A percentile compares a stretch with the other conserved stretches of the same genome.
Conservation (phyloP, 2,329 filamentous ascomycete genomes). For the Cladophialophora bantiana region DNA sequence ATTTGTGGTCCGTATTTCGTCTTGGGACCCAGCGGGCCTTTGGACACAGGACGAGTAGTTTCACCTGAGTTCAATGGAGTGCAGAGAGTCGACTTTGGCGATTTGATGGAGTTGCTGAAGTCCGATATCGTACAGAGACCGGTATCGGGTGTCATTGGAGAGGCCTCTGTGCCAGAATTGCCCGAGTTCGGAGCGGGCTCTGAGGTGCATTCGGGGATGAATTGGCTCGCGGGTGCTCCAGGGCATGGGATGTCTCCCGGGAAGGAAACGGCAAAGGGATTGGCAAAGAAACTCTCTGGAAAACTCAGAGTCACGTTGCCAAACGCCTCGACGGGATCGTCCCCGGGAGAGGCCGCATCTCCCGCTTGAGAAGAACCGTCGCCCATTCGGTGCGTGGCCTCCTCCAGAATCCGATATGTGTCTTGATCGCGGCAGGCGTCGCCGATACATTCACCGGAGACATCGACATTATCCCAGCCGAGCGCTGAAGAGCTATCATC, state of each 20-base stretch:
- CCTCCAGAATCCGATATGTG: conserved; percentile 9
- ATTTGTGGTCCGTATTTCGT: conserved; percentile 26
- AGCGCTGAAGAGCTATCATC: conserved; percentile 15
- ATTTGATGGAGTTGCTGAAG: neutral
- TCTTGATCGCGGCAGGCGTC: conserved; percentile 16
- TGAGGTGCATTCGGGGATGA: neutral
- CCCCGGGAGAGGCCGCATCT: neutral
- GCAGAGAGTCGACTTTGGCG: conserved; percentile 3
- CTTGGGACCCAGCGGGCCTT: conserved; percentile 4
- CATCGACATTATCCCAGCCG: conserved; percentile 6
- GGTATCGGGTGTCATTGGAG: neutral
- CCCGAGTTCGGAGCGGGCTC: neutral
- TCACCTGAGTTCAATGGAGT: conserved; percentile 4
- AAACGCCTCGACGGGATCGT: conserved; percentile 2
- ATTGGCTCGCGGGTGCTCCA: conserved; percentile 11
- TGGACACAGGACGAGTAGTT: neutral
- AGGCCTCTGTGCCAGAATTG: neutral
- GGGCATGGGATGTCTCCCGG: conserved; percentile 36
- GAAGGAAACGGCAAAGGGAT: conserved; percentile 39
- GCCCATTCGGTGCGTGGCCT: conserved; percentile 5
- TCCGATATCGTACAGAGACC: neutral
- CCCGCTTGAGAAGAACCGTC: neutral
- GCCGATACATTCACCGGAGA: conserved; percentile 13
- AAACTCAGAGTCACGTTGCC: conserved; percentile 20
- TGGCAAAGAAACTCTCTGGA: conserved; percentile 36